Conservation (phyloP, 1,284 basidiomycete species). For the Boletus mariae region DNA sequence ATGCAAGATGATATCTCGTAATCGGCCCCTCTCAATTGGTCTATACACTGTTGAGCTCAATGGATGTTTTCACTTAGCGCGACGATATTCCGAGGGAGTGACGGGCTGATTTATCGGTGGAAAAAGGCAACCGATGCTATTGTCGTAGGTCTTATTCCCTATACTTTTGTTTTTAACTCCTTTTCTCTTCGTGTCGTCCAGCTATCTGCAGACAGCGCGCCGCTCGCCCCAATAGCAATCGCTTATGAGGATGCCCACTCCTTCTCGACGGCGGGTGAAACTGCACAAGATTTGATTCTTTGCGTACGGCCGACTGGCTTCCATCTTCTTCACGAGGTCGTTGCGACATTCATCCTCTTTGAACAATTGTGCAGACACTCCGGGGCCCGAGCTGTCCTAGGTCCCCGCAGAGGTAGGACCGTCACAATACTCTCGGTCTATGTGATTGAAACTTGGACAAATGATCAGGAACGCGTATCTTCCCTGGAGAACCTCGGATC, state of each 20-base stretch:
- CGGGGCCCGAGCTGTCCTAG: not conserved
- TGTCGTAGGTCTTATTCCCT: constrained; percentile 4
- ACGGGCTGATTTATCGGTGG: constrained; percentile 15
- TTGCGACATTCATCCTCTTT: constrained; percentile 15
- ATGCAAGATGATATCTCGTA: constrained; percentile 2
- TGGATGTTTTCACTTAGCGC: constrained; percentile 1
- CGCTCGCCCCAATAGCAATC: constrained; percentile 10
- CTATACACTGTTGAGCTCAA: not conserved
- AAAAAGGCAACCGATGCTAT: not conserved
- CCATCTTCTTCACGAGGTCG: constrained; percentile 17
- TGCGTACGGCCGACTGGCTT: constrained; percentile 17
- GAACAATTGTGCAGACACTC: not conserved
- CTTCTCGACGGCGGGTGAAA: not conserved
- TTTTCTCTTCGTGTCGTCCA: not conserved
- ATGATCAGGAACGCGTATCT: not conserved
- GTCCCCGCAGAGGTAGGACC: constrained; percentile 2
- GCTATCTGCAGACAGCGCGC: constrained; percentile 1
- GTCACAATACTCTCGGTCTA: not conserved
- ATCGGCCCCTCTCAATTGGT: not conserved
- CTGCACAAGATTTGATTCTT: not conserved
- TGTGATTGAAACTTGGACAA: not conserved
- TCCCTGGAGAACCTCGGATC: not conserved
- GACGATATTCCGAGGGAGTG: constrained; percentile 8
- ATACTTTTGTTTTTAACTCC: not conserved
- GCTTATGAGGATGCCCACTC: not conserved